phyloP scores from a whole-genome alignment of 2,329 filamentous ascomycete genomes.

The Colletotrichum sp. region DNA sequence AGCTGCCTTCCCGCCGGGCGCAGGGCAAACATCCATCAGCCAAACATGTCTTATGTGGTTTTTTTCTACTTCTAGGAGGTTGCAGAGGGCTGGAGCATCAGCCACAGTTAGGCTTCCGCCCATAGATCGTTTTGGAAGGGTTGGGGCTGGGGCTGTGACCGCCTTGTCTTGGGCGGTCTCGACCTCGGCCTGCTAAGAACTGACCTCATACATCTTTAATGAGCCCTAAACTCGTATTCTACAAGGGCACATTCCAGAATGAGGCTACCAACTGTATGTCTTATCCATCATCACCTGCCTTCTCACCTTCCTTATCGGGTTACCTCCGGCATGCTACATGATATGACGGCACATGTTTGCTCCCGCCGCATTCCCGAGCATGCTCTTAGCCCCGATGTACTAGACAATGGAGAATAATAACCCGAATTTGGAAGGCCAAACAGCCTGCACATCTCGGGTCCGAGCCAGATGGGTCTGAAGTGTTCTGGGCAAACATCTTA shows the following conservation, averaged over 20 bases:
- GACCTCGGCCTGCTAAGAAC: not conserved
- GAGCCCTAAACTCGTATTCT: not conserved
- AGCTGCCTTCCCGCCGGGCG: not conserved
- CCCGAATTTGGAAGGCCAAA: not conserved
- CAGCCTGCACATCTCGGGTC: not conserved
- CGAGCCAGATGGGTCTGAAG: not conserved
- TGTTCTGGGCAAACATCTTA: not conserved
- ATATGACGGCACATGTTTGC: not conserved
- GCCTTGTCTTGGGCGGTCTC: not conserved
- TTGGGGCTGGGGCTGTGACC: not conserved
- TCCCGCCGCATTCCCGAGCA: not conserved
- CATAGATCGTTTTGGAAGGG: not conserved
- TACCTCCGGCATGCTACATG: not conserved
- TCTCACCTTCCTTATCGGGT: not conserved
- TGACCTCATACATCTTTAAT: not conserved
- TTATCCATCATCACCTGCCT: not conserved
- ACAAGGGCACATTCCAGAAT: not conserved
- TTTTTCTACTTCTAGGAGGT: not conserved
- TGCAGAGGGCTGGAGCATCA: not conserved
- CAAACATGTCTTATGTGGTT: not conserved
- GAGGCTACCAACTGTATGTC: not conserved
- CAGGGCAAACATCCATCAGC: not conserved
- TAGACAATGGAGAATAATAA: not conserved
- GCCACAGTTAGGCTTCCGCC: not conserved
- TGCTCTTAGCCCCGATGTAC: not conserved